Percentiles rank a stretch among this genome's conserved stretches.
These are phyloP conservation scores for Spatholobus suberectus DNA, from an alignment of 306 rosid genomes.

Conservation along the genomic window DNA sequence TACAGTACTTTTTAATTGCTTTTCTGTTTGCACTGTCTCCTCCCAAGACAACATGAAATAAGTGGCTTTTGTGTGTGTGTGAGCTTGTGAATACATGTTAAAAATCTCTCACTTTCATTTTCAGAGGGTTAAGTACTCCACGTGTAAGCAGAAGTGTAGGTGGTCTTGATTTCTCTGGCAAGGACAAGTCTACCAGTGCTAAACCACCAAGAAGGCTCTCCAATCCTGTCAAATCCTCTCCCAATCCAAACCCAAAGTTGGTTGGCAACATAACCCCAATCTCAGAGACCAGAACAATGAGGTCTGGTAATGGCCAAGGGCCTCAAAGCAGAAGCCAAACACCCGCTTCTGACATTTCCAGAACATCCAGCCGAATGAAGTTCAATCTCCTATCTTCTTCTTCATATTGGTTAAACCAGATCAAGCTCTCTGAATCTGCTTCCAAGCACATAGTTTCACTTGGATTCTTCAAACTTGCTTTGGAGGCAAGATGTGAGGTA, in stretches of 20 bases:
- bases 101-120: conserved; percentile 20
- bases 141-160: conserved; percentile 77
- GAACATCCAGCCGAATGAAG: conserved; percentile 58
- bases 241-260: conserved; percentile 60
- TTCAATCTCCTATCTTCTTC: conserved; percentile 68
- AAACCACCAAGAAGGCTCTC: conserved; percentile 94
- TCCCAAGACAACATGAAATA: not conserved
- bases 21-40: not conserved
- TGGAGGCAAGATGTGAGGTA: conserved; percentile 93
- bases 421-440: conserved; percentile 85
- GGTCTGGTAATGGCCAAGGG: conserved; percentile 51
- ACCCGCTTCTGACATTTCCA: conserved; percentile 68
- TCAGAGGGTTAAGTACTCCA: conserved; percentile 61
- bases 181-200: conserved; percentile 73
- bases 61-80: not conserved
- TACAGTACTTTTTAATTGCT: not conserved
- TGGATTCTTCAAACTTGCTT: conserved; percentile 88
- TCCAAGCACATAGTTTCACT: conserved; percentile 80
- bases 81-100: not conserved
- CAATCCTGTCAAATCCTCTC: conserved; percentile 61
- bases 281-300: conserved; percentile 65
- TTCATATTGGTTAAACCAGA: conserved; percentile 89
- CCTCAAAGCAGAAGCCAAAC: conserved; percentile 58
- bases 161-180: conserved; percentile 80
- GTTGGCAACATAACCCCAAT: conserved; percentile 72